phyloP scores from a whole-genome alignment of 2,329 filamentous ascomycete genomes.

The Aspergillus sp. region DNA sequence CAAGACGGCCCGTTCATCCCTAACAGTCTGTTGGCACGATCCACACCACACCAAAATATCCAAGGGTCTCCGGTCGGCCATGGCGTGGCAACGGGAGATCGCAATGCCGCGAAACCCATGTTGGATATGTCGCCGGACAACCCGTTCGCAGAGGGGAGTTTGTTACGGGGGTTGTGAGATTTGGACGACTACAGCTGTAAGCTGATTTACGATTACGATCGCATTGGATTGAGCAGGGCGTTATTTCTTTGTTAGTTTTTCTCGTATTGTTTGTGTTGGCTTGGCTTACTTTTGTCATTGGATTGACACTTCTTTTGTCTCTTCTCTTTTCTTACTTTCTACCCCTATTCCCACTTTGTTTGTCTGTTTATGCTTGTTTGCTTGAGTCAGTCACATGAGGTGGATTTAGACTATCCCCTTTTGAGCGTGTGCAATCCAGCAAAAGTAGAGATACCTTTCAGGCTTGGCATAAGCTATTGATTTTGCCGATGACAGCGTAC shows the following conservation, averaged over 20 bases:
- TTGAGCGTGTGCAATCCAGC: too few relatives aligned
- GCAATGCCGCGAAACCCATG: conserved; percentile 44
- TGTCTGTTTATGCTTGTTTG: too few relatives aligned
- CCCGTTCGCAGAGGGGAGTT: conserved; percentile 49
- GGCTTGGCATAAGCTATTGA: too few relatives aligned
- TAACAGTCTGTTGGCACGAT: conserved; percentile 41
- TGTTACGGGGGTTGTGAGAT: conserved; percentile 38
- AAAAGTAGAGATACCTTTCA: too few relatives aligned
- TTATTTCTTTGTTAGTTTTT: not conserved
- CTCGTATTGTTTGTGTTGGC: not conserved
- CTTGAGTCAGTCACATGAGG: too few relatives aligned
- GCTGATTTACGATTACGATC: not conserved
- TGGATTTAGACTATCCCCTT: too few relatives aligned
- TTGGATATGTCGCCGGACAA: conserved; percentile 46
- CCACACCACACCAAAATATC: conserved; percentile 14
- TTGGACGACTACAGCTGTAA: not conserved
- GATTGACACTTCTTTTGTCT: not conserved
- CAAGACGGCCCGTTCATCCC: conserved; percentile 35
- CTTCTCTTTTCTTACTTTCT: not conserved
- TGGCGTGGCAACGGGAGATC: conserved; percentile 44
- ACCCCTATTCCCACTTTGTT: too few relatives aligned
- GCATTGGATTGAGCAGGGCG: not conserved
- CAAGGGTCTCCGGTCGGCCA: conserved; percentile 33
- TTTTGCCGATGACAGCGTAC: too few relatives aligned
- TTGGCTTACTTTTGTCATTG: not conserved